Base-by-base conservation (phyloP, 1,139 yeast species). In the Candida tetrigidarum region DNA sequence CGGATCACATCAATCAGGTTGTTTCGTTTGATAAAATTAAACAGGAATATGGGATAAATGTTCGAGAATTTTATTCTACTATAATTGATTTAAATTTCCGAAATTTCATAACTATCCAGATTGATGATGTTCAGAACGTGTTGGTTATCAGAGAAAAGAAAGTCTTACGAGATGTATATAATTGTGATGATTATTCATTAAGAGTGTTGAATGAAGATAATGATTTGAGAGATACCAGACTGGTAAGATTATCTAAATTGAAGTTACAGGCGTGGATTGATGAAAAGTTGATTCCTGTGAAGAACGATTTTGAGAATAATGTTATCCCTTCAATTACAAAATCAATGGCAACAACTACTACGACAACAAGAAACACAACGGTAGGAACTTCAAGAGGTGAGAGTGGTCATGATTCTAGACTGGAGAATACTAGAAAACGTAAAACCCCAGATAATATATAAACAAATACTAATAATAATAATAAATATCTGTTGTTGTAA, bases 81-180 rank as follows among this genome's bases (percentile, higher is more conserved):
- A 46, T 52, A 3, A 54, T 66, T 14, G 66, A 66, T 22, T 56
- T 66, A 60, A 53, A 61, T 39, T 66, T 64, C 39, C 57, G 60
- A 12, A 58, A 58, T 2, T 44, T 57, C 5, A 55, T 70, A 4
- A 57, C 59, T 19, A 49, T 65, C 11, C 60, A 57, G 43, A 63
- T 73, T 6, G 71, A 71, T 48, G 68, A 68, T 37, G 56, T 55
- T 18, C 45, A 47, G 5, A 48, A 53, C 1, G 23, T 46, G 4
- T 50, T 71, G 37, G 47, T 46, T 4, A 55, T 69, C 5, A 45
- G 50, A 5, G 58, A 52, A 16, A 52, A 62, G 19, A 35, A 42
- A 7, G 51, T 54, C 7, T 46, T 62, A 12, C 54, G 76, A 39
- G 77, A 72, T 50, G 59, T 69, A 14, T 70, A 56, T 49, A 66